Evolutionary conservation across 352 stramenopile genomes (phyloP).

Genomic region (Saprolegnia parasitica): DNA sequence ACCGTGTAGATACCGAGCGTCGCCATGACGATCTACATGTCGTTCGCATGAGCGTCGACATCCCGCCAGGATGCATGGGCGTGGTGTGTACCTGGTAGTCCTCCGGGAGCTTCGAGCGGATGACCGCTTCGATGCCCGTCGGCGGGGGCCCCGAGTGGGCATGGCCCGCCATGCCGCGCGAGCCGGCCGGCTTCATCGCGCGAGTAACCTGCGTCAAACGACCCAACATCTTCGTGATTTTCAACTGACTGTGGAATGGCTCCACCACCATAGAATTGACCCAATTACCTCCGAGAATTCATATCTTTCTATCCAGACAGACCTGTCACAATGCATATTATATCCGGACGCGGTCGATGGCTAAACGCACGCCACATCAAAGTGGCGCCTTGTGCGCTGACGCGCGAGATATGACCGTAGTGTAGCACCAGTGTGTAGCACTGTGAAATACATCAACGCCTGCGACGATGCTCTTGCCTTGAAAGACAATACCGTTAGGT

Average conservation of each 20-base stretch:
- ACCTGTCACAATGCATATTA: not conserved
- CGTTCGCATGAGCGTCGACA: not conserved
- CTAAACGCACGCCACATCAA: not conserved
- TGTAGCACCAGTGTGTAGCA: too few species aligned
- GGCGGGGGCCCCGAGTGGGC: constrained; percentile 49
- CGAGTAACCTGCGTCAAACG: constrained; percentile 29
- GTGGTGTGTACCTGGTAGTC: constrained; percentile 73
- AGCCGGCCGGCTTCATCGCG: constrained; percentile 25
- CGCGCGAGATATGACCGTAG: too few species aligned
- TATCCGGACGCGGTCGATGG: not conserved
- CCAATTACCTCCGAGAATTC: not conserved
- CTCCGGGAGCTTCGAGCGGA: constrained; percentile 75
- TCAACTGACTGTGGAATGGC: constrained; percentile 29
- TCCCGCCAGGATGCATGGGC: not conserved
- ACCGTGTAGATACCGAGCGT: constrained; percentile 77
- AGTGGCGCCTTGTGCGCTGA: too few species aligned
- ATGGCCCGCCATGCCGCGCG: constrained; percentile 68
- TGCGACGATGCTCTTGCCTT: too few species aligned
- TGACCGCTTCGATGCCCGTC: constrained; percentile 77
- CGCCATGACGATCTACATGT: constrained; percentile 72
- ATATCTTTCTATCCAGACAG: constrained; percentile 11
- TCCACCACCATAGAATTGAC: constrained; percentile 26
- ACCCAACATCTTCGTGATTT: constrained; percentile 28
- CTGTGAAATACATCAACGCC: too few species aligned
- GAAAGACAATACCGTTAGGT: too few species aligned